Conservation (phyloP, 495 filamentous ascomycete species). For the Immersiella caudata region DNA sequence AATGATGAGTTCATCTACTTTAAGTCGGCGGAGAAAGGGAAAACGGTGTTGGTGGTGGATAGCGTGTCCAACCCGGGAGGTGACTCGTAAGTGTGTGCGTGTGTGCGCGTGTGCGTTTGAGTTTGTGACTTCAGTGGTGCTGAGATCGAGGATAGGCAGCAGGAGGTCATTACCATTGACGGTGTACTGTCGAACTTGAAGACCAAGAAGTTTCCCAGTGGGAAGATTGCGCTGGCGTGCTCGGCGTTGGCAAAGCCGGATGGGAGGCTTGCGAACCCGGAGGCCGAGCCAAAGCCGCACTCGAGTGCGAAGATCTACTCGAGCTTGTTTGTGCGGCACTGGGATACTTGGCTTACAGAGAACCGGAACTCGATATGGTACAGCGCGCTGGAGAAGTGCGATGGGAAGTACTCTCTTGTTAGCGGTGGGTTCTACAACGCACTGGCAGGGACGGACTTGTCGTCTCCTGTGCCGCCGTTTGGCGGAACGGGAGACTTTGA, state of each 20-base stretch:
- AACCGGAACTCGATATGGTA: conserved; percentile 75
- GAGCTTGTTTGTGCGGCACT: conserved; percentile 74
- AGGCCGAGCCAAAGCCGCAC: conserved; percentile 56
- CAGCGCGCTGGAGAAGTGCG: conserved; percentile 58
- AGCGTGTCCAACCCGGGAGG: conserved; percentile 53
- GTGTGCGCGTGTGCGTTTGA: background rate
- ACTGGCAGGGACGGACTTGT: conserved; percentile 58
- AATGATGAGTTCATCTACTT: conserved; percentile 69
- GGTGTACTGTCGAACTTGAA: conserved; percentile 78
- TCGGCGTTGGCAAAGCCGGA: conserved; percentile 62
- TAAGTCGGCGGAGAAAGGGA: conserved; percentile 64
- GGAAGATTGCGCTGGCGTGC: conserved; percentile 70
- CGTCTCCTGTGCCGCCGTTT: conserved; percentile 63
- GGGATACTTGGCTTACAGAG: conserved; percentile 72
- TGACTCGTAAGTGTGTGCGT: conserved; percentile 10
- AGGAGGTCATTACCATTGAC: conserved; percentile 63
- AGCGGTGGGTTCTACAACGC: conserved; percentile 57
- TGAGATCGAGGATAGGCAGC: conserved; percentile 47
- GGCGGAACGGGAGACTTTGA: conserved; percentile 60
- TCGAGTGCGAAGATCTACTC: conserved; percentile 69
- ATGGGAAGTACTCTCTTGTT: conserved; percentile 46
- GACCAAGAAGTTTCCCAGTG: conserved; percentile 59
- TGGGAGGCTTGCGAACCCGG: conserved; percentile 63
- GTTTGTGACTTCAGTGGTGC: conserved; percentile 4
- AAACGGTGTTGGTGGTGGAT: conserved; percentile 64